phyloP scores from a whole-genome alignment of 257 asterid species.

The Solanum piurae region DNA sequence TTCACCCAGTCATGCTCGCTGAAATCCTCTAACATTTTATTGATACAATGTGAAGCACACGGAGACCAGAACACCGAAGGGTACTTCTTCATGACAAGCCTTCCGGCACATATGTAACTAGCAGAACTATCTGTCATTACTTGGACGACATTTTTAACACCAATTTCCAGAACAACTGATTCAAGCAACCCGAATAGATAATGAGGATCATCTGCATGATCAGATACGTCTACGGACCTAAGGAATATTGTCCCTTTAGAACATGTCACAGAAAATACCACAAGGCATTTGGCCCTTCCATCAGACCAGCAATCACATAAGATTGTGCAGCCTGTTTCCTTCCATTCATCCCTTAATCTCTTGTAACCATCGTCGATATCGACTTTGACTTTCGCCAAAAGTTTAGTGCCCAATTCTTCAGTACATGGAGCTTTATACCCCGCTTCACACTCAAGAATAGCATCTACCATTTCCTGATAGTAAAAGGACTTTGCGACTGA shows the following conservation, averaged over 20 bases:
- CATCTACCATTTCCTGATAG: conserved; percentile 29
- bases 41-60: conserved; percentile 29
- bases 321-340: conserved; percentile 30
- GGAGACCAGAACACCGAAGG: conserved; percentile 38
- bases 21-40: conserved; percentile 28
- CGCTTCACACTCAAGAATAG: conserved; percentile 28
- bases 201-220: conserved; percentile 23
- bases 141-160: conserved; percentile 24
- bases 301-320: conserved; percentile 32
- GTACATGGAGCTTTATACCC: conserved; percentile 28
- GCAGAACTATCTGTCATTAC: conserved; percentile 23
- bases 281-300: conserved; percentile 15
- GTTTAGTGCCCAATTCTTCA: conserved; percentile 15
- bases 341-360: conserved; percentile 23
- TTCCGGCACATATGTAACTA: conserved; percentile 20
- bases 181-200: conserved; percentile 29
- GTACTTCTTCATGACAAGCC: conserved; percentile 33
- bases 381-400: conserved; percentile 20
- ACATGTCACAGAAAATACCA: conserved; percentile 26
- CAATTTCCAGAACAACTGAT: conserved; percentile 28
- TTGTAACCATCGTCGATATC: conserved; percentile 12
- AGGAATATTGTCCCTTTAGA: conserved; percentile 32
- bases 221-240: conserved; percentile 22
- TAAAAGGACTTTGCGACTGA: conserved; percentile 21
- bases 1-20: conserved; percentile 30